Percentiles rank a stretch among this genome's conserved stretches.
Conservation (phyloP, 257 asterid genomes). For the Scutellaria barbata region DNA sequence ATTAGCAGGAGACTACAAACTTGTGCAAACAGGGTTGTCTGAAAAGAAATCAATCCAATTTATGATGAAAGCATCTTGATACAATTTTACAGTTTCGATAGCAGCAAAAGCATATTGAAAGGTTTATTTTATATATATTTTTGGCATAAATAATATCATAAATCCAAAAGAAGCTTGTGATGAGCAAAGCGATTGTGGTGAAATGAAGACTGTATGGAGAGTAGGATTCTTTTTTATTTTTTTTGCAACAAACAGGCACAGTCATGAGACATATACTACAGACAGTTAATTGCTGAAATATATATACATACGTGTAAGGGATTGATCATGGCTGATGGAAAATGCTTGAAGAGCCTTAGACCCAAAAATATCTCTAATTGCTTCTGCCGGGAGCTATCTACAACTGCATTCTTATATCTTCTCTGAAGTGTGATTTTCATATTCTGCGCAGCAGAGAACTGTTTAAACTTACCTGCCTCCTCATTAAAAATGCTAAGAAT, state of each 20-base stretch:
- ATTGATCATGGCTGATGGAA: conserved; percentile 74
- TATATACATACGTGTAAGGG: conserved; percentile 77
- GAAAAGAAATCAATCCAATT: conserved; percentile 23
- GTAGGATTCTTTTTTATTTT: neutral
- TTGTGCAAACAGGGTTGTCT: conserved; percentile 20
- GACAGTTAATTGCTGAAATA: conserved; percentile 31
- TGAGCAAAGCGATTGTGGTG: conserved; percentile 3
- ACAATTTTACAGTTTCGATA: conserved; percentile 18
- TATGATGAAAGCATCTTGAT: conserved; percentile 14
- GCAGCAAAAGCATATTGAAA: conserved; percentile 14
- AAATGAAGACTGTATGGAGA: conserved; percentile 22
- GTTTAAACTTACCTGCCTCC: conserved; percentile 94
- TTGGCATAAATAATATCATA: conserved; percentile 2
- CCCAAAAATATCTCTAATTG: conserved; percentile 96
- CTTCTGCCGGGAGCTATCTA: conserved; percentile 98
- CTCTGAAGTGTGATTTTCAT: conserved; percentile 93
- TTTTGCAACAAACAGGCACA: conserved; percentile 23
- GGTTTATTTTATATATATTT: neutral
- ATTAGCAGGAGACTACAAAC: conserved; percentile 29
- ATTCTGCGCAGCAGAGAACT: conserved; percentile 98
- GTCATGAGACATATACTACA: conserved; percentile 24
- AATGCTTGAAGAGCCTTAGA: conserved; percentile 87
- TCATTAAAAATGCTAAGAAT: conserved; percentile 95
- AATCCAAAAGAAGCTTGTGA: conserved; percentile 22
- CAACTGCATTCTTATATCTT: conserved; percentile 94